Evolutionary conservation across 495 filamentous ascomycete genomes (phyloP).

Genomic region (Clavariopsis aquatica): DNA sequence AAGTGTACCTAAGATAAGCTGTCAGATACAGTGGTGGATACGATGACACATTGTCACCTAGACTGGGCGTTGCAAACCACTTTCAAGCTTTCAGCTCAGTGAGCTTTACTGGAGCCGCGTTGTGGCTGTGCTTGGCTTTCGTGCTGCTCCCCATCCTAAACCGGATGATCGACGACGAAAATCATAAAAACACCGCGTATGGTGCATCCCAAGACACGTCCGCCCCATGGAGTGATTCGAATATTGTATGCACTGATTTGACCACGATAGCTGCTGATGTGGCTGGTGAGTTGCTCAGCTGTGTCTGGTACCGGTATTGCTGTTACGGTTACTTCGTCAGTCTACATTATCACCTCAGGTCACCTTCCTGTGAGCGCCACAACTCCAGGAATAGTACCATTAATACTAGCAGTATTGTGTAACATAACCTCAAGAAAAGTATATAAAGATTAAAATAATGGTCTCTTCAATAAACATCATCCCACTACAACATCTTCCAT

Average conservation of each 20-base stretch:
- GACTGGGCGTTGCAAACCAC: background rate
- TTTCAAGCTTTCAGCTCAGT: background rate
- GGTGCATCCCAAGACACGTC: background rate
- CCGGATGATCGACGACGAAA: background rate
- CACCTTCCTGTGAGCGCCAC: background rate
- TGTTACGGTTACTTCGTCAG: background rate
- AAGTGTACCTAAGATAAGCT: too few relatives aligned
- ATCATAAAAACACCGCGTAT: background rate
- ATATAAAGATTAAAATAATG: background rate
- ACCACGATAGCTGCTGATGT: too few relatives aligned
- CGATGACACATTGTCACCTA: background rate
- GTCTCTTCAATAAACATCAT: background rate
- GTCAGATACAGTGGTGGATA: background rate
- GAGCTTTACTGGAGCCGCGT: background rate
- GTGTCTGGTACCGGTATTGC: background rate
- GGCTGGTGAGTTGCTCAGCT: too few relatives aligned
- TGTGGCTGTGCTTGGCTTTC: background rate
- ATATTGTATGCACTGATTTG: too few relatives aligned
- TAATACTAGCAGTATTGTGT: background rate
- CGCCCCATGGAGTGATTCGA: too few relatives aligned
- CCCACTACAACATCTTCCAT: background rate
- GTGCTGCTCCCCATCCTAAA: background rate
- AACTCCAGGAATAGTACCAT: constrained; percentile 2
- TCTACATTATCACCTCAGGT: background rate
- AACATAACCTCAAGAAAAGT: background rate